Percentiles rank a stretch among this genome's conserved stretches.
phyloP scores from a whole-genome alignment of 2,329 filamentous ascomycete species.

The Zasmidium cellare region DNA sequence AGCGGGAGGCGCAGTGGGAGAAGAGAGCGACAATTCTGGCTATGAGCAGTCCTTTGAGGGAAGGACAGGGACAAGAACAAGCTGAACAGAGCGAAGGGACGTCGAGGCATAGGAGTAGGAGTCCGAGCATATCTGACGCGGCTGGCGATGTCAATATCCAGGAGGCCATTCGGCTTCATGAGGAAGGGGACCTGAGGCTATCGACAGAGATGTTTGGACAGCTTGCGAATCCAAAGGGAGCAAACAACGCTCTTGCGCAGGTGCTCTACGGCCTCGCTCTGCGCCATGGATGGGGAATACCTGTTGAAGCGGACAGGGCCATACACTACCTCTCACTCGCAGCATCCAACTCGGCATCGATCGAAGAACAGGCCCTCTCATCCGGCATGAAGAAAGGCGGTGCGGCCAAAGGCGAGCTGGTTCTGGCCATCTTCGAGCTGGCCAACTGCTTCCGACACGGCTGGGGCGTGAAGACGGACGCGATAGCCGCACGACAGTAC shows the following conservation, averaged over 20 bases:
- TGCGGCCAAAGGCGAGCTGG: constrained; percentile 90
- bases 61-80: constrained; percentile 27
- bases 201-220: constrained; percentile 84
- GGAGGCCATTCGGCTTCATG: constrained; percentile 91
- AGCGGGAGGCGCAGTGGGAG: constrained; percentile 81
- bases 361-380: constrained; percentile 81
- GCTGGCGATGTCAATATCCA: constrained; percentile 68
- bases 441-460: constrained; percentile 90
- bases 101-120: constrained; percentile 28
- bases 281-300: constrained; percentile 91
- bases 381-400: constrained; percentile 92
- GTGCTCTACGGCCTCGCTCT: constrained; percentile 92
- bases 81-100: constrained; percentile 3
- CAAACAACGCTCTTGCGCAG: constrained; percentile 91
- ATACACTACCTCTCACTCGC: constrained; percentile 84
- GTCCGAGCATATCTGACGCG: constrained; percentile 38
- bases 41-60: constrained; percentile 47
- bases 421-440: constrained; percentile 94
- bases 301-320: constrained; percentile 69
- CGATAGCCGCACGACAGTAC: constrained; percentile 82
- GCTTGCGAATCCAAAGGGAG: constrained; percentile 78
- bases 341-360: constrained; percentile 82
- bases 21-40: constrained; percentile 88
- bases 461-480: constrained; percentile 87
- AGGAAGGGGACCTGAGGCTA: constrained; percentile 72